Percentiles rank a stretch among this genome's conserved stretches.
Conservation (phyloP, 2,329 filamentous ascomycete species). For the Zymoseptoria brevis region DNA sequence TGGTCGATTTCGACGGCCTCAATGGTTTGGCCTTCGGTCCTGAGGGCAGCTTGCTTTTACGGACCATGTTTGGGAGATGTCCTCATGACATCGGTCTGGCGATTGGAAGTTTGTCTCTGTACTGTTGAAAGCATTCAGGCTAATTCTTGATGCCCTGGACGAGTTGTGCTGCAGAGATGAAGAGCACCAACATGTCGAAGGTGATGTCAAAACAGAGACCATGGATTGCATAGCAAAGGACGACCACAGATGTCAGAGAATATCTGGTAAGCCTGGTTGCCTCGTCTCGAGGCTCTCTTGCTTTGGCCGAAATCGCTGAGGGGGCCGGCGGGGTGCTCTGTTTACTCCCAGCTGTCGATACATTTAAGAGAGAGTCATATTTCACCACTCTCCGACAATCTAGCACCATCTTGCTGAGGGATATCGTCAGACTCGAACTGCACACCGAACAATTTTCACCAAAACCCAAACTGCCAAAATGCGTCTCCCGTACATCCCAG, state of each 20-base stretch:
- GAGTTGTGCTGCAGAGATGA: background rate
- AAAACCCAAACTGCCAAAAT: conserved; percentile 30
- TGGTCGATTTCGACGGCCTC: background rate
- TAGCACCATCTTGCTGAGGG: background rate
- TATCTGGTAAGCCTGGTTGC: background rate
- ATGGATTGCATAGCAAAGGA: background rate
- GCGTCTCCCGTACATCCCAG: conserved; percentile 47
- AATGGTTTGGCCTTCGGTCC: background rate
- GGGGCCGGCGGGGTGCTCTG: background rate
- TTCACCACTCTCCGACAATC: background rate
- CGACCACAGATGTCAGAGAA: background rate
- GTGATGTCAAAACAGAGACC: background rate
- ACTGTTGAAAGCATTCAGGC: background rate
- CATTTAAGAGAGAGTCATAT: background rate
- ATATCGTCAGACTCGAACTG: background rate
- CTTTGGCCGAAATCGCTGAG: background rate
- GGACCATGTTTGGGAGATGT: background rate
- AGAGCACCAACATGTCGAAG: background rate
- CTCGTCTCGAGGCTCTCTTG: background rate
- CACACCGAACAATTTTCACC: background rate
- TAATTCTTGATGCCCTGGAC: no score
- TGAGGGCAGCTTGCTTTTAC: background rate
- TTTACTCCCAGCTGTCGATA: background rate
- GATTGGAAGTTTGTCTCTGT: background rate
- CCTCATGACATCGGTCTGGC: background rate